Evolutionary conservation across 2,329 filamentous ascomycete species (phyloP).

Genomic region (Hypoxylon sp.): DNA sequence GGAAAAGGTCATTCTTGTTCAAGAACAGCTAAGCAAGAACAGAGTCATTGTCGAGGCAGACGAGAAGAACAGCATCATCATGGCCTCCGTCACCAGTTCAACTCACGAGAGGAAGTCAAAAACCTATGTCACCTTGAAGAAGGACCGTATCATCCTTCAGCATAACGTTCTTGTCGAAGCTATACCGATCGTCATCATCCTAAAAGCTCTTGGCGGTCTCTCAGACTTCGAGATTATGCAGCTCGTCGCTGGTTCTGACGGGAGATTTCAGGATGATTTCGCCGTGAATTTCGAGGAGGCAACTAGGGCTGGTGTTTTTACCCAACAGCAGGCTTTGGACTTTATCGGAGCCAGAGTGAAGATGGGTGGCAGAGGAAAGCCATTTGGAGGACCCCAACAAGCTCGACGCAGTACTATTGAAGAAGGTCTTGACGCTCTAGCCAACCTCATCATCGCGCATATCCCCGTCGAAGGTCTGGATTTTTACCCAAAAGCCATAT

Average conservation of each 20-base stretch:
- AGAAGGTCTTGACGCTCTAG: conserved; percentile 91
- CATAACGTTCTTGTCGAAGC: conserved; percentile 95
- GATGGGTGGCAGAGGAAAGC: conserved; percentile 78
- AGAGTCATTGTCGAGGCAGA: conserved; percentile 96
- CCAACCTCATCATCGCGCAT: conserved; percentile 93
- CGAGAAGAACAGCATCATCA: conserved; percentile 90
- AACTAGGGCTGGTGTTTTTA: conserved; percentile 84
- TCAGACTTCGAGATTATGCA: conserved; percentile 96
- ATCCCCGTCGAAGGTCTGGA: conserved; percentile 92
- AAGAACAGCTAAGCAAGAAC: conserved; percentile 99
- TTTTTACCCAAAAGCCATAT: conserved; percentile 96
- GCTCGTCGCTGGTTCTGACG: conserved; percentile 88
- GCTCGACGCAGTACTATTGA: conserved; percentile 84
- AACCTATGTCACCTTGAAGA: conserved; percentile 94
- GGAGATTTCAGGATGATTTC: conserved; percentile 93
- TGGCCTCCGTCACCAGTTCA: conserved; percentile 96
- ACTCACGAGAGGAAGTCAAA: conserved; percentile 98
- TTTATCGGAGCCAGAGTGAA: conserved; percentile 90
- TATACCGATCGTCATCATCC: conserved; percentile 91
- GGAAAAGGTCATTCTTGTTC: conserved; percentile 98
- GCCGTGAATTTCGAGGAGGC: conserved; percentile 95
- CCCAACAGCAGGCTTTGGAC: conserved; percentile 94
- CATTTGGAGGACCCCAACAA: conserved; percentile 63
- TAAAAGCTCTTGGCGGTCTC: conserved; percentile 93
- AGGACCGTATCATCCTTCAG: conserved; percentile 87